Evolutionary conservation across 495 filamentous ascomycete genomes (phyloP).

Genomic region (Hypoxylon lienhwacheense): DNA sequence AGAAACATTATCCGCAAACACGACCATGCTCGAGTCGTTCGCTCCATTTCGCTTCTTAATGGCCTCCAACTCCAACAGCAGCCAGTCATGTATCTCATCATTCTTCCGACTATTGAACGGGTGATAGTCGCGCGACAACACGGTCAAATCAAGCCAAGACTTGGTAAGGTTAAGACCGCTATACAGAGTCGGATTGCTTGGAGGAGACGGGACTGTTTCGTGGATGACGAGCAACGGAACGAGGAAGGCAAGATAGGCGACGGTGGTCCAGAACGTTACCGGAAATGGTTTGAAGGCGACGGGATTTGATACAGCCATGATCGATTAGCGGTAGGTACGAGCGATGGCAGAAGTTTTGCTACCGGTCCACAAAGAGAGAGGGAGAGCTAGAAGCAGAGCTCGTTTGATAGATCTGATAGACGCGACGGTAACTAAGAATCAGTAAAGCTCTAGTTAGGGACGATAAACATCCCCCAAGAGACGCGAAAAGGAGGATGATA

Average conservation of each 20-base stretch:
- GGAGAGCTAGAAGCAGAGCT: too few relatives aligned
- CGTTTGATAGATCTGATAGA: too few relatives aligned
- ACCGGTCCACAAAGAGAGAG: slow-evolving; percentile 21
- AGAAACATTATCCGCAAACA: slow-evolving; percentile 79
- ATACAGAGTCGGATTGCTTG: slow-evolving; percentile 56
- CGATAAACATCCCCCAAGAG: slow-evolving; percentile 26
- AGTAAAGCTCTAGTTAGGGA: slow-evolving; percentile 24
- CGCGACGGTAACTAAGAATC: slow-evolving; percentile 13
- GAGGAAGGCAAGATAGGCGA: slow-evolving; percentile 70
- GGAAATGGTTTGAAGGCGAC: slow-evolving; percentile 60
- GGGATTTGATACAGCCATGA: slow-evolving; percentile 48
- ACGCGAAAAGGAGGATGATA: not conserved
- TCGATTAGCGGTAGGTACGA: too few relatives aligned
- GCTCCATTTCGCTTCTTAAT: slow-evolving; percentile 63
- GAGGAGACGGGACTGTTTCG: slow-evolving; percentile 70
- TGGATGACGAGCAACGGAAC: slow-evolving; percentile 73
- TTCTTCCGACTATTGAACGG: slow-evolving; percentile 86
- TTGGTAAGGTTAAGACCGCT: slow-evolving; percentile 73
- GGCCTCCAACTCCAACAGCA: slow-evolving; percentile 69
- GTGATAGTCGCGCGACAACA: slow-evolving; percentile 74
- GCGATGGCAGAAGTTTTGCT: slow-evolving; percentile 13
- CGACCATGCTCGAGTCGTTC: slow-evolving; percentile 49
- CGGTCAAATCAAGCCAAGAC: slow-evolving; percentile 83
- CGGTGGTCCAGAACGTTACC: slow-evolving; percentile 70
- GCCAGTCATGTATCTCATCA: slow-evolving; percentile 74